Evolutionary conservation across 805 yeast genomes (phyloP).

Genomic region (Kodamaea leandrae): DNA sequence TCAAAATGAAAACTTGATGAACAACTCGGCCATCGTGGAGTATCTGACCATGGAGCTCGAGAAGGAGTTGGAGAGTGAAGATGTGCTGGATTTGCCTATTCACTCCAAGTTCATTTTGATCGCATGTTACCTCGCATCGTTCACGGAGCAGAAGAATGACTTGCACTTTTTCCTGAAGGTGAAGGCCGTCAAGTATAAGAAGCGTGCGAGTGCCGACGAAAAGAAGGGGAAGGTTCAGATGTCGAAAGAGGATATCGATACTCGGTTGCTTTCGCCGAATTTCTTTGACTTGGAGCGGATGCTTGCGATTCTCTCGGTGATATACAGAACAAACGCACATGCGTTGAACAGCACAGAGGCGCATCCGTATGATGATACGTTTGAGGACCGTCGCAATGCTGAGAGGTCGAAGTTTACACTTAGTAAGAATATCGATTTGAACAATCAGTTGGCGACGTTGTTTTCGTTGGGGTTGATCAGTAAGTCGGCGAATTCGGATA

Average conservation of each 20-base stretch:
- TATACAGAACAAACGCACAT: slow-evolving; percentile 45
- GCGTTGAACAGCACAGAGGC: slow-evolving; percentile 25
- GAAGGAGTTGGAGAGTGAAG: slow-evolving; percentile 15
- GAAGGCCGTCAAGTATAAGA: slow-evolving; percentile 29
- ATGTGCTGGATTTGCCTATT: slow-evolving; percentile 49
- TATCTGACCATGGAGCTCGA: slow-evolving; percentile 25
- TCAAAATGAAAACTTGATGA: slow-evolving; percentile 28
- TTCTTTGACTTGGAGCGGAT: slow-evolving; percentile 75
- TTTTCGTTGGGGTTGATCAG: slow-evolving; percentile 51
- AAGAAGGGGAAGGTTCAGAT: slow-evolving; percentile 18
- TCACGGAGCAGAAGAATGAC: slow-evolving; percentile 67
- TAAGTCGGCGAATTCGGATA: slow-evolving; percentile 46
- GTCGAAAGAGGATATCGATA: slow-evolving; percentile 48
- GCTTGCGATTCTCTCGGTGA: slow-evolving; percentile 74
- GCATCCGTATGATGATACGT: slow-evolving; percentile 27
- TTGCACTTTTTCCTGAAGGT: slow-evolving; percentile 65
- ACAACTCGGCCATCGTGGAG: slow-evolving; percentile 29
- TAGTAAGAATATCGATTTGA: slow-evolving; percentile 46
- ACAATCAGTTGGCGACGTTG: slow-evolving; percentile 58
- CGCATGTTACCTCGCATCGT: slow-evolving; percentile 83
- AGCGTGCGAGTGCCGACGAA: slow-evolving; percentile 33
- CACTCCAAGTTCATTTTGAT: slow-evolving; percentile 70
- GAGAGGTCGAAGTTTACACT: slow-evolving; percentile 37
- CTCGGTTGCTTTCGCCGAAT: slow-evolving; percentile 66
- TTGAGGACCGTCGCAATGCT: slow-evolving; percentile 32